Evolutionary conservation across 176 grass and related monocot genomes (phyloP).

Genomic region (bread wheat (Triticum aestivum)): IWGSC_CS_RefSeq_v2.1 NC_057800.1:572219953-572220452

Average conservation of each 20-base stretch:
- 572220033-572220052: neutral
- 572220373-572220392: conserved; percentile 61
- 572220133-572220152: conserved; percentile 39
- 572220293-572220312: conserved; percentile 71
- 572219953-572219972: too few relatives aligned
- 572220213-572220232: conserved; percentile 43
- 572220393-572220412: conserved; percentile 61
- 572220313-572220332: conserved; percentile 57
- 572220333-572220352: conserved; percentile 84
- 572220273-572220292: conserved; percentile 72
- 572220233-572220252: conserved; percentile 68
- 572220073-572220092: neutral
- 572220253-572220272: conserved; percentile 46
- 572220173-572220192: conserved; percentile 44
- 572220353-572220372: conserved; percentile 58
- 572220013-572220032: too few relatives aligned
- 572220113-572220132: neutral
- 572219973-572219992: too few relatives aligned
- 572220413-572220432: conserved; percentile 53
- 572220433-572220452: conserved; percentile 49
- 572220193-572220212: conserved; percentile 26
- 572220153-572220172: conserved; percentile 55
- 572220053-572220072: neutral
- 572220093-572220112: neutral
- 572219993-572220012: too few relatives aligned